Evolutionary conservation across 352 stramenopile species (phyloP), one percentile per base, ranked within the genome.

Genomic region (Phytopythium montanum): DNA sequence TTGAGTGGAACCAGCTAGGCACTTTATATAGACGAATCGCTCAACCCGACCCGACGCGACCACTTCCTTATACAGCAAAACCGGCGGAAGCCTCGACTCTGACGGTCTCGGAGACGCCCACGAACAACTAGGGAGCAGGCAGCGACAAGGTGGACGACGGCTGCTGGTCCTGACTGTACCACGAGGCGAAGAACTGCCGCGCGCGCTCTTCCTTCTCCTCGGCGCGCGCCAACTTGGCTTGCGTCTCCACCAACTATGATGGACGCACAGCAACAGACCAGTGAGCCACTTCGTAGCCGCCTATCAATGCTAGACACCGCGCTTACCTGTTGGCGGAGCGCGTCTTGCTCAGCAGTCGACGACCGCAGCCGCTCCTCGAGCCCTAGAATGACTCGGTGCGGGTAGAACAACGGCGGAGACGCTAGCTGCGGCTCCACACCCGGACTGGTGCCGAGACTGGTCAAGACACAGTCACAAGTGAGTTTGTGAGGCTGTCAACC

Each of bases 171-270:
- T 58, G 52, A 61, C 75, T 64, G 51, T 76, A 75, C 76, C 66
- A 85, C 23, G 76, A 69, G 39, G 73, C 55, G 5, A 80, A 75
- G 31, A 86, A 72, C 54, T 75, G 62, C 14, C 73, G 72, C 16
- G 72, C 78, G 19, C 73, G 69, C 31, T 81, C 58, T 19, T 72
- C 64, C 64, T 72, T 73, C 19, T 46, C 56, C 60, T 85, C 75
- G 4, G 79, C 56, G 9, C 46, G 62, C 33, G 66, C 62, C 14
- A 83, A 36, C 42, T 75, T 73, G 31, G 72, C 64, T 13, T 62
- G 31, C 48, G 84, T 63, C 18, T 68, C 48, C 29, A 68, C 66
- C 8, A 85, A 48, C 62, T 80, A n/a, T n/a, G n/a, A n/a, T n/a
- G 61, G 12, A 25, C 6, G 13, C 4, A 7, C 0, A 4, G 12